These are phyloP conservation scores for Verbena officinalis DNA, from an alignment of 257 asterid genomes.

Conservation along the genomic window DNA sequence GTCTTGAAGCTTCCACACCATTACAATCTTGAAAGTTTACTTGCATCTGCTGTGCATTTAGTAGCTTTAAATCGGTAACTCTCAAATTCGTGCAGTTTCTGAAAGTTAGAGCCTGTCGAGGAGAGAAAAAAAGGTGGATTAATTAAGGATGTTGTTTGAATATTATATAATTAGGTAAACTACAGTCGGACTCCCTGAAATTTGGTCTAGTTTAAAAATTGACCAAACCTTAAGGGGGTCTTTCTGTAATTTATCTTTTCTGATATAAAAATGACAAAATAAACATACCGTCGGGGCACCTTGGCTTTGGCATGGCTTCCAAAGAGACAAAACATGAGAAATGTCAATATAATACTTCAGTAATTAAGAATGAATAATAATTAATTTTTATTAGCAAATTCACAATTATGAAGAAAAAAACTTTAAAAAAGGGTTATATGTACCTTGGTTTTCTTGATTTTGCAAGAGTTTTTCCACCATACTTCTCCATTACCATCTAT, in stretches of 20 bases:
- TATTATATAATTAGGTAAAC: not conserved
- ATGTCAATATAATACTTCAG: not conserved
- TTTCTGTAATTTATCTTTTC: too few species aligned
- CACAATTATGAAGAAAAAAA: too few species aligned
- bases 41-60: slow-evolving; percentile 84
- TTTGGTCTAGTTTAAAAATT: too few species aligned
- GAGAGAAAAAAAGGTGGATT: not conserved
- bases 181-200: too few species aligned
- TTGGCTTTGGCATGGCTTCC: slow-evolving; percentile 59
- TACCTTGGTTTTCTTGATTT: slow-evolving; percentile 59
- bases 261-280: not conserved
- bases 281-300: slow-evolving; percentile 55
- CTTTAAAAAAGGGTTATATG: not conserved
- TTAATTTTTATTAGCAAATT: too few species aligned
- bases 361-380: too few species aligned
- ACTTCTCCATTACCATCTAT: slow-evolving; percentile 78
- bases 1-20: slow-evolving; percentile 45
- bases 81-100: slow-evolving; percentile 59
- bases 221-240: too few species aligned
- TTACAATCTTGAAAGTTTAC: slow-evolving; percentile 49
- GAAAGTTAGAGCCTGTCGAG: slow-evolving; percentile 69
- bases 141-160: not conserved
- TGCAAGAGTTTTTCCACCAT: slow-evolving; percentile 94
- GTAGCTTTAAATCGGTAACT: slow-evolving; percentile 46
- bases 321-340: slow-evolving; percentile 17